Evolutionary conservation across 192 early-diverging fungal species (phyloP).

Genomic region (Anaeromyces robustus): DNA sequence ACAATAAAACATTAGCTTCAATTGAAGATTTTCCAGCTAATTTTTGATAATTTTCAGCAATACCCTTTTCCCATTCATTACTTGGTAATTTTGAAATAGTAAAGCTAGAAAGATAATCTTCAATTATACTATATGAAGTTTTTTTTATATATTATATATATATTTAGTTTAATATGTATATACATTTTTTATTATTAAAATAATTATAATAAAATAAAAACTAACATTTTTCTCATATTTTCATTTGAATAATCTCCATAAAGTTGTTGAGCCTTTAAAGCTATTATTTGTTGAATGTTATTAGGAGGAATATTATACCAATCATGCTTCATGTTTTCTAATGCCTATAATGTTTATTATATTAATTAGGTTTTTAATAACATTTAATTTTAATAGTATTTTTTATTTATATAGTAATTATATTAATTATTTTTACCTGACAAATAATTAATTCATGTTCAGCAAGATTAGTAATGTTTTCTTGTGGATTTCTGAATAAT

Average conservation of each 20-base stretch:
- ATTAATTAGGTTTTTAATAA: not conserved
- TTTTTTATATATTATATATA: constrained; percentile 10
- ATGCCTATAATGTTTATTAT: constrained; percentile 20
- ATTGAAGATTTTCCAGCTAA: constrained; percentile 11
- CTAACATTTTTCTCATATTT: constrained; percentile 16
- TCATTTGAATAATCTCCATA: constrained; percentile 22
- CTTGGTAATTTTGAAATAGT: constrained; percentile 13
- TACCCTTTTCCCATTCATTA: constrained; percentile 17
- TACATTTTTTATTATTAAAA: too few species aligned
- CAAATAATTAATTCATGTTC: constrained; percentile 16
- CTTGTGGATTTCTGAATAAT: constrained; percentile 24
- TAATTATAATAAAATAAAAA: constrained; percentile 1
- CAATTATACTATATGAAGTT: constrained; percentile 18
- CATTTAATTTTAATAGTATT: not conserved
- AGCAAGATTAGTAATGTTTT: constrained; percentile 15
- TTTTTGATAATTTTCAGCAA: constrained; percentile 23
- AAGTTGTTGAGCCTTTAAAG: constrained; percentile 21
- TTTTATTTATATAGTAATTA: not conserved
- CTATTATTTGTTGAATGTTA: constrained; percentile 24
- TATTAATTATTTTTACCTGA: not conserved
- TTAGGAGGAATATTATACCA: constrained; percentile 20
- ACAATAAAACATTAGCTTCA: constrained; percentile 18
- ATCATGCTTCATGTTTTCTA: constrained; percentile 24
- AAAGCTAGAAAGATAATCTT: not conserved
- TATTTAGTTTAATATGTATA: too few species aligned